Conservation (phyloP, 257 asterid species). For the Capsicum pubescens region DNA sequence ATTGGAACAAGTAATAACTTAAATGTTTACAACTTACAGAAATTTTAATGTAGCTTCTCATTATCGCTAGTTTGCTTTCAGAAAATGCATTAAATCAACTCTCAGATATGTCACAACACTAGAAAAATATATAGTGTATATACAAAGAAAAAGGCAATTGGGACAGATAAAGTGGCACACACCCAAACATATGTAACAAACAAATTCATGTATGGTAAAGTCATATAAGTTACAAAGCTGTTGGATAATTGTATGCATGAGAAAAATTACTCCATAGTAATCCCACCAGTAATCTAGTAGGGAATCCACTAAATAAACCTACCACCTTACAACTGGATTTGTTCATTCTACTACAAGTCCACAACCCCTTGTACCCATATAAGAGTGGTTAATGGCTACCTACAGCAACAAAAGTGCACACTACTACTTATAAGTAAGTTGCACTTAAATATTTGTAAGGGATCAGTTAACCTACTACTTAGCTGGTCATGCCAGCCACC, state of each 20-base stretch:
- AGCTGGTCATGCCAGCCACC: not conserved
- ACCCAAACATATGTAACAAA: too few relatives aligned
- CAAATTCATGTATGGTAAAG: not conserved
- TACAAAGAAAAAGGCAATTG: not conserved
- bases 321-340: not conserved
- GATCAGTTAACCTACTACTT: not conserved
- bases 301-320: not conserved
- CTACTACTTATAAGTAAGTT: not conserved
- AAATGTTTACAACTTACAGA: not conserved
- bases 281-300: not conserved
- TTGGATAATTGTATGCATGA: not conserved
- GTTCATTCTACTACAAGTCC: not conserved
- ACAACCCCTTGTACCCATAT: not conserved
- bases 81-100: too few relatives aligned
- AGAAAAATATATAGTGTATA: not conserved
- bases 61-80: not conserved
- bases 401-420: not conserved
- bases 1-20: too few relatives aligned
- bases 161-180: too few relatives aligned
- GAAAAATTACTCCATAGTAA: not conserved
- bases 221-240: constrained; percentile 5
- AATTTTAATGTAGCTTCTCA: too few relatives aligned
- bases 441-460: not conserved
- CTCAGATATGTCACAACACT: too few relatives aligned
- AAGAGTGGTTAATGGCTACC: not conserved